These are phyloP conservation scores for Aspergillus hancockii DNA, from an alignment of 495 filamentous ascomycete species.

Conservation along the genomic window DNA sequence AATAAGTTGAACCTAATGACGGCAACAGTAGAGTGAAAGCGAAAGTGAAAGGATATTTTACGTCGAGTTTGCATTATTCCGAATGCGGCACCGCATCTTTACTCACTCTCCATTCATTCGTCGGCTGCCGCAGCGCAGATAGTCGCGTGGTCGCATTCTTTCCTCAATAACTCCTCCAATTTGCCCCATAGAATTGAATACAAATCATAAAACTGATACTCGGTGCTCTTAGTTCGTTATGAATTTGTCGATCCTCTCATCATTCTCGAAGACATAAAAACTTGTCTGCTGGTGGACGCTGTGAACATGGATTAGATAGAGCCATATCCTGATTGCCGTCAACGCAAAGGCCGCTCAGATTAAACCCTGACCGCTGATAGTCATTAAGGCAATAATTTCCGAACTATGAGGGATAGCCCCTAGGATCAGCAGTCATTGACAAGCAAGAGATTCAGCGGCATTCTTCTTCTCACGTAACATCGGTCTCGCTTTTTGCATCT, in stretches of 20 bases:
- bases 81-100: constrained; percentile 6
- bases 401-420: too few relatives aligned
- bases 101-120: not conserved
- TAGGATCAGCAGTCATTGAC: too few relatives aligned
- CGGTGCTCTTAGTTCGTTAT: too few relatives aligned
- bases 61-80: constrained; percentile 10
- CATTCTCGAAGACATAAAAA: too few relatives aligned
- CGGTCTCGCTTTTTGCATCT: not conserved
- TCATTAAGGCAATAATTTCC: too few relatives aligned
- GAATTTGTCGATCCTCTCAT: too few relatives aligned
- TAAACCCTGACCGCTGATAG: not conserved
- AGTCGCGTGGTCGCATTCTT: not conserved
- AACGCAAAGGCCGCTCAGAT: constrained; percentile 7
- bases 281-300: not conserved
- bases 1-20: not conserved
- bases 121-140: not conserved
- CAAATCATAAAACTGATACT: too few relatives aligned
- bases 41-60: constrained; percentile 1
- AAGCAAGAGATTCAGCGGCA: too few relatives aligned
- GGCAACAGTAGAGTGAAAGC: not conserved
- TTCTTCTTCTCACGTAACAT: not conserved
- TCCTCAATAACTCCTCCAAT: too few relatives aligned
- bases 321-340: not conserved
- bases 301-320: not conserved
- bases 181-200: too few relatives aligned